Conservation (phyloP, 1,284 basidiomycete genomes). For the Papiliotrema nemorosa region DNA sequence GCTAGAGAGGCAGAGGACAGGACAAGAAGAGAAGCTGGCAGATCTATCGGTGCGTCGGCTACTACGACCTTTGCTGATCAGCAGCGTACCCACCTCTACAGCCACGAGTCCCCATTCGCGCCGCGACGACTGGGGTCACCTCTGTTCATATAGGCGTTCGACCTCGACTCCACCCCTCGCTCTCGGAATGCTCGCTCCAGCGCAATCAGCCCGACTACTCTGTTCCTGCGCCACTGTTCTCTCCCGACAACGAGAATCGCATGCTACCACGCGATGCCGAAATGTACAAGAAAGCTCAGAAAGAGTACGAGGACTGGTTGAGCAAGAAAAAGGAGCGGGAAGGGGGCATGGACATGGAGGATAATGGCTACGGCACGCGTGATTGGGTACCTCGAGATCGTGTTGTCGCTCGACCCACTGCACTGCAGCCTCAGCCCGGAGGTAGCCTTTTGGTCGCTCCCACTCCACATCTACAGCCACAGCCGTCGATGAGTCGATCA, state of each 20-base stretch:
- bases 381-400: slow-evolving; percentile 27
- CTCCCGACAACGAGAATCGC: slow-evolving; percentile 7
- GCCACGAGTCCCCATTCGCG: slow-evolving; percentile 31
- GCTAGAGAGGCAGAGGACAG: slow-evolving; percentile 28
- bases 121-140: slow-evolving; percentile 30
- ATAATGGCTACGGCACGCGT: slow-evolving; percentile 14
- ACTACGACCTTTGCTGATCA: slow-evolving; percentile 1
- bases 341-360: slow-evolving; percentile 21
- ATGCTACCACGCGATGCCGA: slow-evolving; percentile 7
- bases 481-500: no score
- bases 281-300: slow-evolving; percentile 23
- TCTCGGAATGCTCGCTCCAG: slow-evolving; percentile 19
- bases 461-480: no score
- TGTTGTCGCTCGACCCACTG: slow-evolving; percentile 20
- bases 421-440: slow-evolving; percentile 1
- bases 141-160: slow-evolving; percentile 38
- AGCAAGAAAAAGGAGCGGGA: slow-evolving; percentile 27
- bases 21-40: slow-evolving; percentile 17
- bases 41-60: slow-evolving; percentile 29
- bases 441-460: slow-evolving; percentile 12
- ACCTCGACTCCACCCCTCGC: slow-evolving; percentile 32
- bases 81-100: slow-evolving; percentile 31
- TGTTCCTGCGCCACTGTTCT: slow-evolving; percentile 23
- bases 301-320: slow-evolving; percentile 35
- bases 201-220: slow-evolving; percentile 31